These are phyloP conservation scores for Bromus sterilis DNA, from an alignment of 176 grass and related monocot genomes.

Conservation along the genomic window DNA sequence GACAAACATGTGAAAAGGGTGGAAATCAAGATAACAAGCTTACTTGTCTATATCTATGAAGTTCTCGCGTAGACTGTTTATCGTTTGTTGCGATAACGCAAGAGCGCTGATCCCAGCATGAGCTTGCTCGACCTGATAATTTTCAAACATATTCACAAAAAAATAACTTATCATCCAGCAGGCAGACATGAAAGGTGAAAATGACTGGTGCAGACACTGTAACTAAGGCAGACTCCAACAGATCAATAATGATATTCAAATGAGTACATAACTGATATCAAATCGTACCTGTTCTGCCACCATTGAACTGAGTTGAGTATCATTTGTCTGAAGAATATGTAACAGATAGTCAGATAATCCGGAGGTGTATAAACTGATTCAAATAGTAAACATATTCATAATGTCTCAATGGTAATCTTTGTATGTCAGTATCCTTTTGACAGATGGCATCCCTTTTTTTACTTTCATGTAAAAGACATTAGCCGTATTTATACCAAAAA, in stretches of 20 bases:
- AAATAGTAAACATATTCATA: background rate
- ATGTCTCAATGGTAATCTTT: background rate
- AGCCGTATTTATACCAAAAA: background rate
- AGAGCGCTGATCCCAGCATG: slow-evolving; percentile 85
- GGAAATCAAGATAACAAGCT: slow-evolving; percentile 7
- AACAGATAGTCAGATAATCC: slow-evolving; percentile 32
- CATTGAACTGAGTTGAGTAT: slow-evolving; percentile 97
- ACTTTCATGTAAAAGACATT: background rate
- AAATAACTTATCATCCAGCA: background rate
- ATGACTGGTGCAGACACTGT: slow-evolving; percentile 1
- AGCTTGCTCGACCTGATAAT: slow-evolving; percentile 84
- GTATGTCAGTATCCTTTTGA: background rate
- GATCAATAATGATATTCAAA: background rate
- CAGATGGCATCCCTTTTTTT: background rate
- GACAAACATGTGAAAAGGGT: slow-evolving; percentile 4
- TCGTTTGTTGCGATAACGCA: slow-evolving; percentile 85
- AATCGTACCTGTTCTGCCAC: slow-evolving; percentile 87
- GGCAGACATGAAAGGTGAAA: background rate
- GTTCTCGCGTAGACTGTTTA: slow-evolving; percentile 80
- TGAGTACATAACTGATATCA: slow-evolving; percentile 14
- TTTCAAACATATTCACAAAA: slow-evolving; percentile 3
- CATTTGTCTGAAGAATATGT: slow-evolving; percentile 75
- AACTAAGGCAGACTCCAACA: background rate
- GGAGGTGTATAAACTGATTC: slow-evolving; percentile 11
- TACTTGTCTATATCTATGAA: slow-evolving; percentile 98